These are phyloP conservation scores for Allium cepa DNA, from an alignment of 106 monocot genomes.

Conservation along the genomic window DNA sequence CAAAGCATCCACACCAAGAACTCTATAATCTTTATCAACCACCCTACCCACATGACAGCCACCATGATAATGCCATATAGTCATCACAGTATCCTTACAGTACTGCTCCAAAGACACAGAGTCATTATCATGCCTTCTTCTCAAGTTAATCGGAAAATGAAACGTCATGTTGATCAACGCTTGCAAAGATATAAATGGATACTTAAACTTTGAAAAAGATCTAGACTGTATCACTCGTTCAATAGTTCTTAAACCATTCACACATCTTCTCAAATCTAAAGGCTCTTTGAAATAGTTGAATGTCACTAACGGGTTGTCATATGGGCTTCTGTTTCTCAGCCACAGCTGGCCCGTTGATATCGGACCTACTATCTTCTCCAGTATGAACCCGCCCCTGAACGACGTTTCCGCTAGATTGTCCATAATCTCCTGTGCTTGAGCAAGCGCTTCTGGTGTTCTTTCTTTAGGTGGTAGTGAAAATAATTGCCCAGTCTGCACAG, in stretches of 20 bases:
- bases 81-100: constrained; percentile 83
- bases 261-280: constrained; percentile 61
- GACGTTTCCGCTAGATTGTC: constrained; percentile 8
- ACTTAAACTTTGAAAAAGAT: constrained; percentile 47
- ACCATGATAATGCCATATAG: constrained; percentile 96
- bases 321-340: constrained; percentile 39
- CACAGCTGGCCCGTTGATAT: constrained; percentile 56
- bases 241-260: constrained; percentile 53
- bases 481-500: constrained; percentile 45
- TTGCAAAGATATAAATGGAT: constrained; percentile 36
- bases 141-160: constrained; percentile 44
- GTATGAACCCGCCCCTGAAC: constrained; percentile 73
- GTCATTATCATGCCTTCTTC: constrained; percentile 51
- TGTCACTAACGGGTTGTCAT: constrained; percentile 68
- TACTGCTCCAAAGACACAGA: constrained; percentile 56
- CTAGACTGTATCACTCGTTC: constrained; percentile 50
- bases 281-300: constrained; percentile 86
- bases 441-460: constrained; percentile 53
- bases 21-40: constrained; percentile 46
- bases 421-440: constrained; percentile 19
- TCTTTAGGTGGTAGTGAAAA: constrained; percentile 54
- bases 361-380: constrained; percentile 72
- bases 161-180: constrained; percentile 59
- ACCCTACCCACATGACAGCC: constrained; percentile 70
- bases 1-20: constrained; percentile 51